Conservation (phyloP, 176 grass and related monocot species). For the Triticum dicoccoides region DNA sequence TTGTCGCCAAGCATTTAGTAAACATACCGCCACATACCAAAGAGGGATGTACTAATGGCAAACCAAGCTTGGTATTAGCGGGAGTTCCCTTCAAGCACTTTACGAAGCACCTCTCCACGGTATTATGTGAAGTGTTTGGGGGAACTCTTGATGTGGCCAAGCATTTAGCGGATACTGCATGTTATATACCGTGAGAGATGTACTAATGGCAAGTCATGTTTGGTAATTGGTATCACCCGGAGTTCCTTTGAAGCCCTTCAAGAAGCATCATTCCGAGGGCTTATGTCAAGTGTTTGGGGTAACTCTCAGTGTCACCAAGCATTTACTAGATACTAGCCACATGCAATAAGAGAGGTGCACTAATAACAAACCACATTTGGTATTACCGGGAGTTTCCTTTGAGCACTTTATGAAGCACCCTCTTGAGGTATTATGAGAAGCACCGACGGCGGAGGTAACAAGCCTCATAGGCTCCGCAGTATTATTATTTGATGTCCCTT, state of each 20-base stretch:
- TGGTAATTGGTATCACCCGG: neutral
- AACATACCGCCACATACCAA: neutral
- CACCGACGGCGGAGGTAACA: too few relatives aligned
- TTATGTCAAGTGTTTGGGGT: slow-evolving; percentile 57
- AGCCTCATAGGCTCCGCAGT: too few relatives aligned
- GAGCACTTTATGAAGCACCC: neutral
- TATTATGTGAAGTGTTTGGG: slow-evolving; percentile 41
- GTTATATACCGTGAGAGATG: neutral
- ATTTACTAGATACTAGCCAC: neutral
- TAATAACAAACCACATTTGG: neutral
- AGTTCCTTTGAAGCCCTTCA: neutral
- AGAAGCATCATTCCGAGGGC: neutral
- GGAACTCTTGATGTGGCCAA: slow-evolving; percentile 2
- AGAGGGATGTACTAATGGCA: neutral
- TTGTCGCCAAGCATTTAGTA: slow-evolving; percentile 3
- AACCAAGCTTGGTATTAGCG: slow-evolving; percentile 18
- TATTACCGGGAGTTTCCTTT: slow-evolving; percentile 38
- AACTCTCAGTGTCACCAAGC: slow-evolving; percentile 42
- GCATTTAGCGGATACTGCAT: neutral
- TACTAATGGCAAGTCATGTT: neutral
- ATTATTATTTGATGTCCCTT: too few relatives aligned
- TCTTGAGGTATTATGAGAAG: too few relatives aligned
- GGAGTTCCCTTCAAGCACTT: slow-evolving; percentile 62
- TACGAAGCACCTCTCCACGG: neutral
- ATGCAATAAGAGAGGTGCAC: neutral